Evolutionary conservation across 805 yeast species (phyloP), one percentile per base, ranked within the genome.

Genomic region (Candida adriatica): DNA sequence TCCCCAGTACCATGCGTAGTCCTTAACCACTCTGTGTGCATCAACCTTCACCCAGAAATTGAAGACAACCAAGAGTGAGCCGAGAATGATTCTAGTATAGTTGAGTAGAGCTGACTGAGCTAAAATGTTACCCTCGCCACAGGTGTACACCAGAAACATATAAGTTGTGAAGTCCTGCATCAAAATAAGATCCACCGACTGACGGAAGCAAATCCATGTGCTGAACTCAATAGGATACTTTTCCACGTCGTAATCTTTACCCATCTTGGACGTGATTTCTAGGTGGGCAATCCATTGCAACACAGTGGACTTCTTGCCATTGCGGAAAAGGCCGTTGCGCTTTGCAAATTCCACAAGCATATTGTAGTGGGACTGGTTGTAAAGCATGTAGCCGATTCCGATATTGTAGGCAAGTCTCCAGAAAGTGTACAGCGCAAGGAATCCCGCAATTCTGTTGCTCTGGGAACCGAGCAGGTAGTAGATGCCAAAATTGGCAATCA

Each of bases 1-100:
- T 17, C 95, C 95, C 95, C 95, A 84, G 56, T 84, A 84, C 95
- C 95, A 84, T 8, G 95, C 95, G 52, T 77, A 84, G 51, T 84
- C 95, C 54, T 84, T 83, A 37, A 84, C 87, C 13, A 84, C 87
- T 43, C 87, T 70, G 54, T 84, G 95, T 20, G 94, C 94, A 54
- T 85, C 88, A 16, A 83, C 59, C 53, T 84, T 84, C 28, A 84
- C 94, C 87, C 92, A 80, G 18, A 80, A 62, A 50, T 84, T 84
- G 62, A 85, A 81, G 13, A 80, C 37, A 38, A 83, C 75, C 45
- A 84, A 66, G 5, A 60, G 41, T 1, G 66, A 45, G n/a, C 94
- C 94, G 11, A 76, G 56, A 1, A 60, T 33, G 51, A 82, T 60
- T 47, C 87, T 66, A 20, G 71, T 54, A 36, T 59, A 54, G 13